Percentiles rank a stretch among this genome's conserved stretches.
These are phyloP conservation scores for Babesia bigemina DNA, from an alignment of 169 alveolate species.

Conservation along the genomic window DNA sequence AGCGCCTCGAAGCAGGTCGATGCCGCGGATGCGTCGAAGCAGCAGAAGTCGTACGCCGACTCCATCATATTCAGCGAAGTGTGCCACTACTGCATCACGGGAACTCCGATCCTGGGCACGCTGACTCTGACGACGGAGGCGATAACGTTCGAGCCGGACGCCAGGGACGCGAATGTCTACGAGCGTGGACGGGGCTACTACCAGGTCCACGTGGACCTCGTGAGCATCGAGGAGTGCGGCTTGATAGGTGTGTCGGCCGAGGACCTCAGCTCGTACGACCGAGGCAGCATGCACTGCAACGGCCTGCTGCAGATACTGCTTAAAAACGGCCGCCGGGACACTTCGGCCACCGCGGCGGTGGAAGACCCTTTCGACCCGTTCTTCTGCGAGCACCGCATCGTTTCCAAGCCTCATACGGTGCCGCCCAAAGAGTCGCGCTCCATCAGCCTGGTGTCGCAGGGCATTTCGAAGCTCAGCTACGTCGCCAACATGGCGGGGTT, in stretches of 20 bases:
- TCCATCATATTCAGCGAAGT: slow-evolving; percentile 72
- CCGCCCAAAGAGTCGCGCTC: neutral
- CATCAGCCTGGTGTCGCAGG: slow-evolving; percentile 13
- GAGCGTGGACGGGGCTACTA: slow-evolving; percentile 74
- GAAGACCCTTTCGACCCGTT: neutral
- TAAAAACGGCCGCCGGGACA: slow-evolving; percentile 2
- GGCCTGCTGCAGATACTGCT: slow-evolving; percentile 62
- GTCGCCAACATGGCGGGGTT: slow-evolving; percentile 36
- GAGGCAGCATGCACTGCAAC: slow-evolving; percentile 65
- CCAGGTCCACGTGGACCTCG: slow-evolving; percentile 75
- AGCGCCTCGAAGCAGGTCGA: neutral
- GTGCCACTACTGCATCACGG: slow-evolving; percentile 76
- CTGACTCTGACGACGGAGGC: slow-evolving; percentile 77
- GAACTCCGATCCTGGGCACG: slow-evolving; percentile 69
- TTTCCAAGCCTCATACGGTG: too few species aligned
- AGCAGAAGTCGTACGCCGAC: slow-evolving; percentile 1
- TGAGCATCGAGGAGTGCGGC: slow-evolving; percentile 75
- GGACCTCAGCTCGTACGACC: slow-evolving; percentile 38
- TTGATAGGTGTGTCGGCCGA: slow-evolving; percentile 71
- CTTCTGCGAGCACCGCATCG: neutral
- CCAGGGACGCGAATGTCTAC: slow-evolving; percentile 74
- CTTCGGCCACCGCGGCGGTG: neutral
- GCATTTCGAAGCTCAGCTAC: slow-evolving; percentile 17
- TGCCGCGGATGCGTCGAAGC: neutral
- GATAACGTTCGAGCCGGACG: slow-evolving; percentile 78